phyloP scores from a whole-genome alignment of 2,329 filamentous ascomycete genomes.

The Diaporthe sp. region DNA sequence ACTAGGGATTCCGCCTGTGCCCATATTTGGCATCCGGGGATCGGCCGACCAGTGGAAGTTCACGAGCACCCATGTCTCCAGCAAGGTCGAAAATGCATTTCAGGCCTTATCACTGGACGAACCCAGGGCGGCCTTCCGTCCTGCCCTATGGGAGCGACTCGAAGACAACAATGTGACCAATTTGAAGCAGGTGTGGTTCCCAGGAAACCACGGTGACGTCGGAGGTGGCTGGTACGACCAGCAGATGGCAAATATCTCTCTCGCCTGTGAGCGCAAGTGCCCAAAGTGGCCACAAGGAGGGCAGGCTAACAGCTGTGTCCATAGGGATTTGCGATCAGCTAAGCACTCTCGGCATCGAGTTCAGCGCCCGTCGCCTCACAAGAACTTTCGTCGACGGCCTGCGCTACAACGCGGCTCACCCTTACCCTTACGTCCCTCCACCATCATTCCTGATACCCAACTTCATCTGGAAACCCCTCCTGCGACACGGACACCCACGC shows the following conservation, averaged over 20 bases:
- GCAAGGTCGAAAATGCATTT: constrained; percentile 61
- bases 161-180: constrained; percentile 47
- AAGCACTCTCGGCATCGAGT: constrained; percentile 49
- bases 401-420: constrained; percentile 50
- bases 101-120: constrained; percentile 66
- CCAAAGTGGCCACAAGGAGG: not conserved
- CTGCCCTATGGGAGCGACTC: constrained; percentile 57
- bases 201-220: constrained; percentile 73
- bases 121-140: constrained; percentile 56
- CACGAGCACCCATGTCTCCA: constrained; percentile 58
- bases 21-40: constrained; percentile 54
- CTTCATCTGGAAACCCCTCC: constrained; percentile 40
- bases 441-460: constrained; percentile 37
- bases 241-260: constrained; percentile 49
- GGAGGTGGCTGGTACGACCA: constrained; percentile 69
- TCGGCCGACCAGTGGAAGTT: constrained; percentile 55
- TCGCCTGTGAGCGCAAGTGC: constrained; percentile 48
- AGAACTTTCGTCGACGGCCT: constrained; percentile 47
- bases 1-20: constrained; percentile 58
- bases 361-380: constrained; percentile 46
- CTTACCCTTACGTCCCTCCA: constrained; percentile 47
- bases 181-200: constrained; percentile 65
- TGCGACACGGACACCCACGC: constrained; percentile 35
- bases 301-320: not conserved
- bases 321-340: constrained; percentile 54